Conservation (phyloP, 2,329 filamentous ascomycete species). For the Dothideomycetes sp. region DNA sequence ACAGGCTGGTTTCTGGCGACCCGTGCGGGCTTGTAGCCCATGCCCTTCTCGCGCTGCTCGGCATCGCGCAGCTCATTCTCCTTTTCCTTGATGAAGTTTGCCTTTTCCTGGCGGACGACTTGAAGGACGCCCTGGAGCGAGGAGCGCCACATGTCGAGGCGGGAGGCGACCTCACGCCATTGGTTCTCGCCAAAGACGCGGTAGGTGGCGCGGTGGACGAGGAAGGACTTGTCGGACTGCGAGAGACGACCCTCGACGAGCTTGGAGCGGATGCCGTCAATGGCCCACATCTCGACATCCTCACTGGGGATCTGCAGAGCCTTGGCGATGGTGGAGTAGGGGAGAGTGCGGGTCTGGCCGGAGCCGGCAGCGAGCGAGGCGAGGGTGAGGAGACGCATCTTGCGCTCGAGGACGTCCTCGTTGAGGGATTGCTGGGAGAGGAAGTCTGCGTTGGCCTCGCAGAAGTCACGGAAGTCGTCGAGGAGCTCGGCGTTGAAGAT, state of each 20-base stretch:
- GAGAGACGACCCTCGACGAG: slow-evolving; percentile 94
- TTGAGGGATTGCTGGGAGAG: slow-evolving; percentile 65
- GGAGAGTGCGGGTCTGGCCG: slow-evolving; percentile 67
- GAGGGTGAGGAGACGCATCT: slow-evolving; percentile 93
- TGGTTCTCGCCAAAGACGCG: slow-evolving; percentile 96
- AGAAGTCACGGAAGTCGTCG: slow-evolving; percentile 92
- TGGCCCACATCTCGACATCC: slow-evolving; percentile 97
- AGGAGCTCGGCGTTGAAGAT: slow-evolving; percentile 91
- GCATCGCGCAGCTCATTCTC: slow-evolving; percentile 52
- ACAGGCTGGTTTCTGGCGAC: slow-evolving; percentile 17
- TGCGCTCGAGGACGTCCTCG: slow-evolving; percentile 67
- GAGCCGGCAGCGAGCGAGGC: slow-evolving; percentile 77
- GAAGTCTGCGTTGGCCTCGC: slow-evolving; percentile 80
- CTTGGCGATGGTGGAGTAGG: slow-evolving; percentile 74
- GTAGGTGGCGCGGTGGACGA: slow-evolving; percentile 93
- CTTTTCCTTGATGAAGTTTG: slow-evolving; percentile 63
- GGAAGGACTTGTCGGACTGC: slow-evolving; percentile 83
- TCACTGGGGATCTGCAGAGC: slow-evolving; percentile 71
- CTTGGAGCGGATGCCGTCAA: slow-evolving; percentile 91
- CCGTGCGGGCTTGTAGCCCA: slow-evolving; percentile 16
- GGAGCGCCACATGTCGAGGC: slow-evolving; percentile 82
- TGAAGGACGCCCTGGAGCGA: slow-evolving; percentile 68
- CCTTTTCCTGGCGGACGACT: slow-evolving; percentile 71
- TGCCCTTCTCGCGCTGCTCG: slow-evolving; percentile 10
- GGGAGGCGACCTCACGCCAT: slow-evolving; percentile 86